Evolutionary conservation across 805 yeast species (phyloP), one percentile per base, ranked within the genome.

Genomic region (Isabelozyma pseudorhagii): DNA sequence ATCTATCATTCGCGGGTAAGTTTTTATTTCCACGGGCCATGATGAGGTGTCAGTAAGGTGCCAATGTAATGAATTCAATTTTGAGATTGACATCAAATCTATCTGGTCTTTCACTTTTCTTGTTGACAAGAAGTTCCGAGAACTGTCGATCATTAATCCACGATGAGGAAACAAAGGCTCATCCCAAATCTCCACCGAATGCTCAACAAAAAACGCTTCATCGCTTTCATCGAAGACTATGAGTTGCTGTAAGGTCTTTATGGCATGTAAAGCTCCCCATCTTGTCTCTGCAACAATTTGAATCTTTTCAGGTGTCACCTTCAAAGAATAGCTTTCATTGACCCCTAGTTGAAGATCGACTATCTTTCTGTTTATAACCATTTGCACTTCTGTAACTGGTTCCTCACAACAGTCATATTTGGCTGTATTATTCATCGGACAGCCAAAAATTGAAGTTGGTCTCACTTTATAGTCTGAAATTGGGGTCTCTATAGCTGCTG

Each of bases 241-340:
- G 29, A 74, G 45, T 54, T 74, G 78, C 48, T 72, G 72, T 34
- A 74, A 56, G 2, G 79, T 74, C 8, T 66, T 59, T 38, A 74
- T 63, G 0, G 71, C 77, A 52, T 72, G 68, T 42, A 74, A 57
- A 1, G 71, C 77, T 11, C 78, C 79, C 77, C 76, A 74, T 5
- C 62, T 53, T 3, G 77, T 73, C 15, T 42, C 55, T 5, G 77
- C 67, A 1, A 42, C 47, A 36, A 73, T 64, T 8, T 41, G 31
- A 21, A 72, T 56, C 18, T 50, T 48, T n/a, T 36, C 34, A 21
- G 25, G 6, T 21, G 25, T 21, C 25, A 21, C 25, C 25, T 21
- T 21, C 25, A 21, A 21, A 21, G 25, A 21, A 21, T 21, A 21
- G 25, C 25, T 21, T 54, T 73, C 77, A 53, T 71, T 64, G 27